Evolutionary conservation across 2,329 filamentous ascomycete genomes (phyloP).

Genomic region (Penicillium sp.): DNA sequence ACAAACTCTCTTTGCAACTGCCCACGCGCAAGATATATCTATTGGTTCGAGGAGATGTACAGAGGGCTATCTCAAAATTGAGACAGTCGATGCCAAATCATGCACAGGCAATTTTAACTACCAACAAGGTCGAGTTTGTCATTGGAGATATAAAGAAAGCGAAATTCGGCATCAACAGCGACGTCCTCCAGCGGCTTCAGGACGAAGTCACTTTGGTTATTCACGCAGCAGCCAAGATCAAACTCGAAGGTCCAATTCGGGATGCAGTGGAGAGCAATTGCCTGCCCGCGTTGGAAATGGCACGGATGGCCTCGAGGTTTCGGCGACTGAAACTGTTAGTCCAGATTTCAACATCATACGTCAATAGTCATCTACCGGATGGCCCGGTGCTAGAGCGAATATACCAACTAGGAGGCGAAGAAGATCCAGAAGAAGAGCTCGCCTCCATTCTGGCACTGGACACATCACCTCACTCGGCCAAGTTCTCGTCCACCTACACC

Average conservation of each 20-base stretch:
- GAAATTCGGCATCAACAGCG: constrained; percentile 26
- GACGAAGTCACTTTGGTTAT: constrained; percentile 34
- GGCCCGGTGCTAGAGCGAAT: constrained; percentile 28
- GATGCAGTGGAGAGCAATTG: constrained; percentile 34
- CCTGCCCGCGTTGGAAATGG: constrained; percentile 31
- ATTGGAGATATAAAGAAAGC: constrained; percentile 28
- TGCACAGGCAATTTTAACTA: constrained; percentile 23
- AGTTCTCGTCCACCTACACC: constrained; percentile 32
- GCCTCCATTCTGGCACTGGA: constrained; percentile 21
- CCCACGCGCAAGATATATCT: constrained; percentile 33
- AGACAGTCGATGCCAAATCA: constrained; percentile 31
- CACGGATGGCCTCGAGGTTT: constrained; percentile 27
- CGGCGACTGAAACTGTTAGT: constrained; percentile 28
- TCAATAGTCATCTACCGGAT: constrained; percentile 32
- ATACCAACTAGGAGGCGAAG: constrained; percentile 24
- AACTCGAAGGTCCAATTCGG: constrained; percentile 26
- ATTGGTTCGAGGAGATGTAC: constrained; percentile 25
- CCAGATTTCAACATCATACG: constrained; percentile 33
- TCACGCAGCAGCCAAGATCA: constrained; percentile 34
- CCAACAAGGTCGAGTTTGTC: constrained; percentile 29
- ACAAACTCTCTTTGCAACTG: constrained; percentile 33
- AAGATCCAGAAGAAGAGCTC: constrained; percentile 31
- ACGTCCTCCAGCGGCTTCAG: constrained; percentile 18
- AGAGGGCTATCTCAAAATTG: constrained; percentile 30
- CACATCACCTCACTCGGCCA: constrained; percentile 16